Conservation (phyloP, 441 rosid species). For the Raphanus hybrid region DNA sequence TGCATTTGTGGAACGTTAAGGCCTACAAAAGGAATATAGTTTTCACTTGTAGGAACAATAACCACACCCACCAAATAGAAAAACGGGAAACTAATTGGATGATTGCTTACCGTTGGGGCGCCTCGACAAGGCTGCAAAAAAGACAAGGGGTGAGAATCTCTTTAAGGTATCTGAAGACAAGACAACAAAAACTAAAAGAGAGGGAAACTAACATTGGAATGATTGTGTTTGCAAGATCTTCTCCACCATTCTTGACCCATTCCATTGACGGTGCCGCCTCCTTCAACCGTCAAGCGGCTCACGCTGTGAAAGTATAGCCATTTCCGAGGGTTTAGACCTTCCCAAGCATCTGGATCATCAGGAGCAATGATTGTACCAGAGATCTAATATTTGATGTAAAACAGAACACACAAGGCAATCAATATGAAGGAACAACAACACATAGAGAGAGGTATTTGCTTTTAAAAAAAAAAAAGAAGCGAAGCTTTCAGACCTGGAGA, state of each 20-base stretch:
- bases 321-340: conserved; percentile 69
- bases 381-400: conserved; percentile 48
- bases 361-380: conserved; percentile 84
- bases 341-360: conserved; percentile 72
- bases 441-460: neutral
- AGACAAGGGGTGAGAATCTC: neutral
- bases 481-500: conserved; percentile 43
- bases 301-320: conserved; percentile 84
- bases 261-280: conserved; percentile 82
- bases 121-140: conserved; percentile 77
- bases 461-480: too few relatives aligned
- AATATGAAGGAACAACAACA: neutral
- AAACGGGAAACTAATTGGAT: neutral
- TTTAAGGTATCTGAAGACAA: conserved; percentile 20
- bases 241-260: conserved; percentile 92
- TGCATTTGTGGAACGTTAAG: conserved; percentile 82
- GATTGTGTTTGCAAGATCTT: conserved; percentile 76
- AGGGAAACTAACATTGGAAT: conserved; percentile 31
- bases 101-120: conserved; percentile 82
- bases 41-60: too few relatives aligned
- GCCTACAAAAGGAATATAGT: conserved; percentile 56
- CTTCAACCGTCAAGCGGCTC: conserved; percentile 75
- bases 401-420: conserved; percentile 12
- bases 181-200: neutral
- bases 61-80: neutral